Evolutionary conservation across 495 filamentous ascomycete species (phyloP).

Genomic region (Talaromyces thailandensis): DNA sequence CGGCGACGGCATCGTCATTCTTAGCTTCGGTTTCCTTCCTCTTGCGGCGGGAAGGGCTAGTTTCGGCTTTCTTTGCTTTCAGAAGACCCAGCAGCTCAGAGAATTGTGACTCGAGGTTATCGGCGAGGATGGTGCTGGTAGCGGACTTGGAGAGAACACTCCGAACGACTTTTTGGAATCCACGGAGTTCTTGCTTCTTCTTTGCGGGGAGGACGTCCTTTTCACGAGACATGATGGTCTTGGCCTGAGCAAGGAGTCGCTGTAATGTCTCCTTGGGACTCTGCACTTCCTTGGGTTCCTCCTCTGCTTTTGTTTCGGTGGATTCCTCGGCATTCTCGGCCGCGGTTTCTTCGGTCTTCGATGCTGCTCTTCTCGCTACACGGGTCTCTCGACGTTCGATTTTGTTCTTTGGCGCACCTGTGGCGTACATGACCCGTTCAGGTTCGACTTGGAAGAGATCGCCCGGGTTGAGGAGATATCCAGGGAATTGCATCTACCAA

Average conservation of each 20-base stretch:
- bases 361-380: slow-evolving; percentile 16
- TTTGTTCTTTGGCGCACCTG: slow-evolving; percentile 59
- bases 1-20: slow-evolving; percentile 10
- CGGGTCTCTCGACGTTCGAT: slow-evolving; percentile 35
- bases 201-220: slow-evolving; percentile 46
- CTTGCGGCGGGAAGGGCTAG: not conserved
- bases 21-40: slow-evolving; percentile 17
- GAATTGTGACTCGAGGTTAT: slow-evolving; percentile 45
- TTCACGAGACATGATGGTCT: slow-evolving; percentile 38
- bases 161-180: slow-evolving; percentile 45
- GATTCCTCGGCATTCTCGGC: slow-evolving; percentile 14
- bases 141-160: slow-evolving; percentile 43
- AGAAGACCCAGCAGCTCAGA: slow-evolving; percentile 32
- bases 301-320: slow-evolving; percentile 13
- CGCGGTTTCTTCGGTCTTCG: slow-evolving; percentile 17
- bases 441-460: slow-evolving; percentile 95
- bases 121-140: slow-evolving; percentile 30
- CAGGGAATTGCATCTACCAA: slow-evolving; percentile 76
- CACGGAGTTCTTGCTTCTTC: slow-evolving; percentile 52
- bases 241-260: slow-evolving; percentile 43
- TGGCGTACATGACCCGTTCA: slow-evolving; percentile 78
- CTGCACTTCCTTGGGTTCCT: slow-evolving; percentile 18
- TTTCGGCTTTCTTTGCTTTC: slow-evolving; percentile 28
- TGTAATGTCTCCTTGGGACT: slow-evolving; percentile 37
- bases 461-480: slow-evolving; percentile 93